Percentiles rank a stretch among this genome's conserved stretches.
Conservation (phyloP, 441 rosid genomes). For the Euphorbia schlechtendalii region DNA sequence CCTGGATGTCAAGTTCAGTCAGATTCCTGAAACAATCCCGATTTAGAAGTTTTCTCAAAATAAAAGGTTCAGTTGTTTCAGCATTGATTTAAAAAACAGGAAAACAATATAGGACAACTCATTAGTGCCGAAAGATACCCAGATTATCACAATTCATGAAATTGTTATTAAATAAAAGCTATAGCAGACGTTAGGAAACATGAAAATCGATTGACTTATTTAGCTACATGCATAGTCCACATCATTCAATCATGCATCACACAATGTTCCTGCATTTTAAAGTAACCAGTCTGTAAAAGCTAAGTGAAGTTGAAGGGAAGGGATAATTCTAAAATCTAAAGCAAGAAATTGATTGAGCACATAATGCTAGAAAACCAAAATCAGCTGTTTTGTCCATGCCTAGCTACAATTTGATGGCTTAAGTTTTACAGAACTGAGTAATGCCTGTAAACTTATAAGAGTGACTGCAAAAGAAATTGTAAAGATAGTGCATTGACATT, state of each 20-base stretch:
- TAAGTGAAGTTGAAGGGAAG: constrained; percentile 3
- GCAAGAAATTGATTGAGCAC: background rate
- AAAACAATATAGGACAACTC: background rate
- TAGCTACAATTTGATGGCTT: background rate
- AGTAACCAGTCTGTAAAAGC: no score
- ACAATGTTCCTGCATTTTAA: no score
- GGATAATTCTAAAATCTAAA: background rate
- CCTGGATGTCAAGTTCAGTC: constrained; percentile 65
- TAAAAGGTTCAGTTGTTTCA: background rate
- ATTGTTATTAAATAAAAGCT: constrained; percentile 1
- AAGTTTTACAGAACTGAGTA: background rate
- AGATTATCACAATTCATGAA: background rate
- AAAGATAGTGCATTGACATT: background rate
- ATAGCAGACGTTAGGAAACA: background rate
- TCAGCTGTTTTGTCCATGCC: background rate
- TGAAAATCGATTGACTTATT: background rate
- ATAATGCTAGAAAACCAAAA: no score
- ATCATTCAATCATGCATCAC: no score
- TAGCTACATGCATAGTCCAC: background rate
- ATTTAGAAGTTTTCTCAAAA: constrained; percentile 9
- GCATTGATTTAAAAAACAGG: background rate
- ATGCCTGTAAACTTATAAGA: background rate
- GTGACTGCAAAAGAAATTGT: background rate
- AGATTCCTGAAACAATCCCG: constrained; percentile 39
- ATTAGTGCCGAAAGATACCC: background rate